A percentile compares a stretch with the other conserved stretches of the same genome.
Evolutionary conservation across 1,284 basidiomycete genomes (phyloP).

Genomic region (Malassezia dermatis): DNA sequence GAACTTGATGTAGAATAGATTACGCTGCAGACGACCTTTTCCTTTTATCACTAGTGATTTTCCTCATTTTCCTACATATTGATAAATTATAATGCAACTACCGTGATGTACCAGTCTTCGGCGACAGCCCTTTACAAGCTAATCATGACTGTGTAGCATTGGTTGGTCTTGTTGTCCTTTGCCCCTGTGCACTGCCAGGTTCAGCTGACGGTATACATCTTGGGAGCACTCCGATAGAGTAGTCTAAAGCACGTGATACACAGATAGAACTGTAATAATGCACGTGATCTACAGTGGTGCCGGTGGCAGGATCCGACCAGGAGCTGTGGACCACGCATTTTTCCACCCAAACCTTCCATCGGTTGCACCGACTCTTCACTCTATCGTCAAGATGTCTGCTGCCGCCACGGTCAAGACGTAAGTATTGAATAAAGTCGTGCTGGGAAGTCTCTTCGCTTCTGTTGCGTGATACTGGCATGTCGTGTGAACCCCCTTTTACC

Average conservation of each 20-base stretch:
- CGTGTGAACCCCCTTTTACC: neutral
- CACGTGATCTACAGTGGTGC: conserved; percentile 4
- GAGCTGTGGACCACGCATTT: conserved; percentile 8
- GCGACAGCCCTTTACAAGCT: too few species aligned
- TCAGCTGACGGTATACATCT: neutral
- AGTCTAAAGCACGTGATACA: neutral
- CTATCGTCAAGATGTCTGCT: conserved; percentile 32
- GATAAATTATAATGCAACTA: too few species aligned
- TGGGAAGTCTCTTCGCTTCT: neutral
- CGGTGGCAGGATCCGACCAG: neutral
- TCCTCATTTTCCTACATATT: too few species aligned
- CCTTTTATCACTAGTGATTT: too few species aligned
- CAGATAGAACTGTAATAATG: conserved; percentile 1
- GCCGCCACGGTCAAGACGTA: conserved; percentile 30
- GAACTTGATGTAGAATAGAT: too few species aligned
- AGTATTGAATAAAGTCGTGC: neutral
- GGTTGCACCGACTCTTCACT: conserved; percentile 14
- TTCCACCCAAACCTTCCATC: conserved; percentile 17
- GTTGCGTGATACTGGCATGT: neutral
- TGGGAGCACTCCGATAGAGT: too few species aligned
- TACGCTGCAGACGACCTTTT: too few species aligned
- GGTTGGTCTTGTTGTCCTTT: too few species aligned
- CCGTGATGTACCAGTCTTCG: too few species aligned
- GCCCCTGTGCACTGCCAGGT: neutral
- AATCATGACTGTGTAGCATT: too few species aligned